These are phyloP conservation scores for Geotrichum klebahnii DNA, from an alignment of 1,139 yeast species.

Conservation along the genomic window DNA sequence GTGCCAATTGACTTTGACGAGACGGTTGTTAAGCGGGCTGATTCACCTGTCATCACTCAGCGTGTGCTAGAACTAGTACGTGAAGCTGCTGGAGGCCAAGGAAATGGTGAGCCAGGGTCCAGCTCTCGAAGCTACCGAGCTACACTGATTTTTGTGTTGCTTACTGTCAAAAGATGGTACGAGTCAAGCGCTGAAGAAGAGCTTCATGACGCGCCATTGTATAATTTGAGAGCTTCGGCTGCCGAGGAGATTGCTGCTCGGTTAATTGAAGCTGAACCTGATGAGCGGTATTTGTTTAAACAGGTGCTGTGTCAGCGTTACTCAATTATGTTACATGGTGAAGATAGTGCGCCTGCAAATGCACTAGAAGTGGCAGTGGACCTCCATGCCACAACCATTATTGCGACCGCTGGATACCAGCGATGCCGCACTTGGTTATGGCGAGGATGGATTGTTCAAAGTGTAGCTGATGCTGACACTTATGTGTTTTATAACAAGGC, in stretches of 20 bases:
- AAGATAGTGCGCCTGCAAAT: constrained; percentile 58
- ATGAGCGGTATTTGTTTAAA: constrained; percentile 60
- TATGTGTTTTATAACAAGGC: constrained; percentile 63
- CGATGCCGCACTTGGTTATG: constrained; percentile 85
- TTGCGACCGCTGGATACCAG: constrained; percentile 77
- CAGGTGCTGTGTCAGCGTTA: constrained; percentile 77
- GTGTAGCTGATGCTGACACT: constrained; percentile 58
- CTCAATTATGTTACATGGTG: constrained; percentile 59
- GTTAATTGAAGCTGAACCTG: constrained; percentile 60
- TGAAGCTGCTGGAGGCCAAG: constrained; percentile 79
- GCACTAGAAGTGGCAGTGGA: constrained; percentile 85
- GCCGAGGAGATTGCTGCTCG: constrained; percentile 70
- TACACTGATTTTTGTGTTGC: constrained; percentile 60
- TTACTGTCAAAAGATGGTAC: constrained; percentile 80
- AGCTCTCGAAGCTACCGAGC: constrained; percentile 64
- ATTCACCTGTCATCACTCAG: constrained; percentile 59
- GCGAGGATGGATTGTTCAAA: constrained; percentile 89
- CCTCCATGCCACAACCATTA: constrained; percentile 72
- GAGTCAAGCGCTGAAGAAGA: constrained; percentile 56
- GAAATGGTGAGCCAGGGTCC: constrained; percentile 54
- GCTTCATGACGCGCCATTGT: constrained; percentile 64
- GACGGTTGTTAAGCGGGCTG: constrained; percentile 50
- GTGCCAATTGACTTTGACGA: constrained; percentile 61
- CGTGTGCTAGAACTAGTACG: constrained; percentile 57
- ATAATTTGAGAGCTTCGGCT: constrained; percentile 56